Evolutionary conservation across 768 basidiomycete genomes (phyloP).

Genomic region (Leccinum obscurum): DNA sequence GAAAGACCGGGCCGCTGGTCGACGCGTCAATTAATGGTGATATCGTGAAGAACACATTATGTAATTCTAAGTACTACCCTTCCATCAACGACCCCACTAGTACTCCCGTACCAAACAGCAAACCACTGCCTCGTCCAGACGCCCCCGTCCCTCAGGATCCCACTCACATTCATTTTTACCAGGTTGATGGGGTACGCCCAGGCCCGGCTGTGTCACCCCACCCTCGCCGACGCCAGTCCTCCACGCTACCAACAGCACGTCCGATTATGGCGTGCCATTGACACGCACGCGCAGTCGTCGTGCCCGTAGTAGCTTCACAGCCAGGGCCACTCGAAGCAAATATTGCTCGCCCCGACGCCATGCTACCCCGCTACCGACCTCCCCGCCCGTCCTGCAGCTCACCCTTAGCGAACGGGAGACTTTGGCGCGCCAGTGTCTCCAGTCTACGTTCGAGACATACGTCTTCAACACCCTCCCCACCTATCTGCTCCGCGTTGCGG

Average conservation of each 20-base stretch:
- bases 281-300: constrained; percentile 17
- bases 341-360: constrained; percentile 25
- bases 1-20: no score
- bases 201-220: constrained; percentile 16
- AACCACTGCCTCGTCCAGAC: no score
- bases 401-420: constrained; percentile 24
- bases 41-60: no score
- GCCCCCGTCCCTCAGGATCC: no score
- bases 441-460: constrained; percentile 25
- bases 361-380: constrained; percentile 12
- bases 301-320: constrained; percentile 20
- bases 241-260: constrained; percentile 17
- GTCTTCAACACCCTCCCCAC: constrained; percentile 28
- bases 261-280: constrained; percentile 14
- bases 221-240: constrained; percentile 19
- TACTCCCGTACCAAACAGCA: no score
- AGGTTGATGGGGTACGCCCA: constrained; percentile 7
- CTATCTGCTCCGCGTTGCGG: constrained; percentile 22
- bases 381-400: constrained; percentile 18
- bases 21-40: no score
- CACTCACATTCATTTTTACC: no score
- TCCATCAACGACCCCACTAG: no score
- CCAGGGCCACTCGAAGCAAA: constrained; percentile 15
- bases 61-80: no score
- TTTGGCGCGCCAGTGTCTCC: constrained; percentile 22